Conservation (phyloP, 306 rosid species). For the Gleditsia sinensis region DNA sequence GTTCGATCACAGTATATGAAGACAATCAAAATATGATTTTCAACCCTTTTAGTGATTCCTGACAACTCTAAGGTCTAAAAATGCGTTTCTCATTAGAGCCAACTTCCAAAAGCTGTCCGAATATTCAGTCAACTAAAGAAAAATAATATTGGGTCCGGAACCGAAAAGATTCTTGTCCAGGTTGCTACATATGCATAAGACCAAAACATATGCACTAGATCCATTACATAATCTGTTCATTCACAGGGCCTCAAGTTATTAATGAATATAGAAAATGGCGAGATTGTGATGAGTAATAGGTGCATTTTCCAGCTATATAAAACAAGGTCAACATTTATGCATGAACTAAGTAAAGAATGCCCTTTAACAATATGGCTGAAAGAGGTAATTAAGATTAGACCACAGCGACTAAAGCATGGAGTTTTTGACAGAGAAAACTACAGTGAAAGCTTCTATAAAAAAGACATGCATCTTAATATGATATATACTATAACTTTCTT, state of each 20-base stretch:
- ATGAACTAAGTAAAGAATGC: too few species aligned
- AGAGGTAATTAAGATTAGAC: constrained; percentile 29
- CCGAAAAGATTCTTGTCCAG: neutral
- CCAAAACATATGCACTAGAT: neutral
- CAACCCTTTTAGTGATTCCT: too few species aligned
- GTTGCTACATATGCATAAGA: neutral
- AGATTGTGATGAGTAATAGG: too few species aligned
- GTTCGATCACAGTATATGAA: too few species aligned
- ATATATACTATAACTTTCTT: too few species aligned
- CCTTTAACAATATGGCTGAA: constrained; percentile 25
- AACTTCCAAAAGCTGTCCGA: neutral
- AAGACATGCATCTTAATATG: constrained; percentile 17
- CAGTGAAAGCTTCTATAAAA: constrained; percentile 36
- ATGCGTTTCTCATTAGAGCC: neutral
- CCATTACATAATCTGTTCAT: neutral
- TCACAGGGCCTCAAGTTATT: neutral
- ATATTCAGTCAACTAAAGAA: neutral
- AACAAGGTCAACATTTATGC: neutral
- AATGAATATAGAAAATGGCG: neutral
- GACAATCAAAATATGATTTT: too few species aligned
- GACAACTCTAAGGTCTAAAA: too few species aligned
- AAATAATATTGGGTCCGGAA: neutral
- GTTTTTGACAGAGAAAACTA: constrained; percentile 25
- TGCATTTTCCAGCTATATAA: neutral
- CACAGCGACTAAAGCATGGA: constrained; percentile 15